Conservation (phyloP, 768 basidiomycete species). For the Coprinopsis sp. region DNA sequence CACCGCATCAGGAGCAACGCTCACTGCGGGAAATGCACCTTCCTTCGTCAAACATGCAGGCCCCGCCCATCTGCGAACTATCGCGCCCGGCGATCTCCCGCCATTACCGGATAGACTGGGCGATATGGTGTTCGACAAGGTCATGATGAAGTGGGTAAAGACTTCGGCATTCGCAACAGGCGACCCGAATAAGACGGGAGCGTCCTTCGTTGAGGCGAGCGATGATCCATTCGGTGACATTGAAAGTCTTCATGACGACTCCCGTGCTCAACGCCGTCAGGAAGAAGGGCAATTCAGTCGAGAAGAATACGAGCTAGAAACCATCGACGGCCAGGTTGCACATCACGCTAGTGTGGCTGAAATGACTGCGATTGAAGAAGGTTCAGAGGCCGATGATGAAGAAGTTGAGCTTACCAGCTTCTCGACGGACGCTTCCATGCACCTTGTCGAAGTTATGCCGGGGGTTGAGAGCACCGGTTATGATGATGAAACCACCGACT, state of each 20-base stretch:
- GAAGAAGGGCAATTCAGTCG: conserved; percentile 14
- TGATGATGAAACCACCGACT: conserved; percentile 46
- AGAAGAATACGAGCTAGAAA: conserved; percentile 9
- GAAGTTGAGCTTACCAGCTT: conserved; percentile 69
- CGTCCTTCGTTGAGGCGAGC: conserved; percentile 45
- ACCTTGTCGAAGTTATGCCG: conserved; percentile 48
- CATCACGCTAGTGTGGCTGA: conserved; percentile 19
- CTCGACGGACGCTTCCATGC: conserved; percentile 62
- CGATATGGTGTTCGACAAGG: conserved; percentile 82
- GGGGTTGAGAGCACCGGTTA: conserved; percentile 37
- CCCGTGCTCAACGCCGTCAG: conserved; percentile 32
- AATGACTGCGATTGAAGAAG: conserved; percentile 48
- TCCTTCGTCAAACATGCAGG: conserved; percentile 85
- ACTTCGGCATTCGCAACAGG: conserved; percentile 35
- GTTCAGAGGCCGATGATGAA: conserved; percentile 52
- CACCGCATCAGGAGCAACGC: conserved; percentile 71
- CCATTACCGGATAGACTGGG: conserved; percentile 74
- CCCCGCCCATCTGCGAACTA: conserved; percentile 72
- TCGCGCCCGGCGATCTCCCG: conserved; percentile 76
- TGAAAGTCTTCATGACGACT: conserved; percentile 75
- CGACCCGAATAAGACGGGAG: conserved; percentile 24
- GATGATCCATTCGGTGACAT: conserved; percentile 93
- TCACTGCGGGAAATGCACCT: conserved; percentile 66
- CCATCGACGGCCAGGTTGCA: conserved; percentile 10
- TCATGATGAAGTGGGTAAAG: conserved; percentile 83